phyloP scores from a whole-genome alignment of 2,329 filamentous ascomycete species.

The Grosmannia penicillata region DNA sequence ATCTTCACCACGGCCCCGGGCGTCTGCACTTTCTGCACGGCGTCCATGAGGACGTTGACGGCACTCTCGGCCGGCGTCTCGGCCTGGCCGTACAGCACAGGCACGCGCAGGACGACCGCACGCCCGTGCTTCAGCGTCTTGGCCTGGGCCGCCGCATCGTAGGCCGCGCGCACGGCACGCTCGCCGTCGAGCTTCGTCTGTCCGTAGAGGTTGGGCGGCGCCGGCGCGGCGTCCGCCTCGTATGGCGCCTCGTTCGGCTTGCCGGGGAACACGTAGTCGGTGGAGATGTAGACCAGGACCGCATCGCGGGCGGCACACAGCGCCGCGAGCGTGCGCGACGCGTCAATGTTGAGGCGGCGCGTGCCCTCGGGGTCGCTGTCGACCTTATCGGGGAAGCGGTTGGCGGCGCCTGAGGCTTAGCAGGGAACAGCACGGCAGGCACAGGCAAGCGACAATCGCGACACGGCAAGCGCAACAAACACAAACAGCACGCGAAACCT shows the following conservation, averaged over 20 bases:
- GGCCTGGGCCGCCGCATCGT: constrained; percentile 19
- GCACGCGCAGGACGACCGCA: constrained; percentile 62
- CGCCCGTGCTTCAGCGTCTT: constrained; percentile 27
- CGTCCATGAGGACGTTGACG: constrained; percentile 66
- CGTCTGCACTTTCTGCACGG: constrained; percentile 59
- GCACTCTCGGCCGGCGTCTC: constrained; percentile 62
- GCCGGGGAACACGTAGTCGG: constrained; percentile 68
- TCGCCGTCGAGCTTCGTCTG: constrained; percentile 48
- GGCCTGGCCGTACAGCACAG: constrained; percentile 70
- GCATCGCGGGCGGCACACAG: constrained; percentile 47
- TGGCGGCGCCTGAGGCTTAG: constrained; percentile 48
- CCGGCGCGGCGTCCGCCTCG: constrained; percentile 43
- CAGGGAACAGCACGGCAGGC: not conserved
- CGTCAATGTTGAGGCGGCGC: constrained; percentile 57
- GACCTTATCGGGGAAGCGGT: constrained; percentile 77
- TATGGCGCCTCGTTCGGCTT: constrained; percentile 72
- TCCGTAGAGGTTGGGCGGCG: constrained; percentile 63
- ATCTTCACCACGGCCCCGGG: constrained; percentile 50
- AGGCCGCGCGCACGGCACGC: constrained; percentile 50
- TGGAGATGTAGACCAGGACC: constrained; percentile 64
- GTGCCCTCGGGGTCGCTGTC: constrained; percentile 66
- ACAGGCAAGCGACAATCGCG: no score
- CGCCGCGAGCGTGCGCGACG: constrained; percentile 50
- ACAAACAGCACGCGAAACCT: no score
- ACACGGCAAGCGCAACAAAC: no score